phyloP scores from a whole-genome alignment of 192 early-diverging fungal species.

The Coemansia interrupta region DNA sequence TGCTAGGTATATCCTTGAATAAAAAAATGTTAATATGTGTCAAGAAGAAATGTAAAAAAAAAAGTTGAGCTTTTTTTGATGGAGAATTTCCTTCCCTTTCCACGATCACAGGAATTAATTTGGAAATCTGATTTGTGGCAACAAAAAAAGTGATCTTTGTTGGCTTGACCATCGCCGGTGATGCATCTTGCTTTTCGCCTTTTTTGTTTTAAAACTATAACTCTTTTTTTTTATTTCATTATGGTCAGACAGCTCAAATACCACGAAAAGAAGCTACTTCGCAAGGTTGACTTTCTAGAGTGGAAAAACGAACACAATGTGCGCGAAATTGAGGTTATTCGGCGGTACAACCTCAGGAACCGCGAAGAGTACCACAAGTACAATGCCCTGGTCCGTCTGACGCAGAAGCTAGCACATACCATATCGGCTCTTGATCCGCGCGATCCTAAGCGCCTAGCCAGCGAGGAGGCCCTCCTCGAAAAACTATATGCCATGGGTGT shows the following conservation, averaged over 20 bases:
- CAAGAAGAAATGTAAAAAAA: neutral
- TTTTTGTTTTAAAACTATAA: neutral
- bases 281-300: slow-evolving; percentile 90
- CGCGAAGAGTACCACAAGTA: slow-evolving; percentile 80
- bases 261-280: slow-evolving; percentile 93
- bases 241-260: slow-evolving; percentile 76
- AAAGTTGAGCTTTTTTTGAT: neutral
- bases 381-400: slow-evolving; percentile 74
- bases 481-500: slow-evolving; percentile 86
- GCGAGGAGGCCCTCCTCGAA: slow-evolving; percentile 75
- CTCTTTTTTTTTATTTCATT: slow-evolving; percentile 1
- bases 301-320: slow-evolving; percentile 86
- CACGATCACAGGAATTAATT: neutral
- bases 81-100: neutral
- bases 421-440: slow-evolving; percentile 81
- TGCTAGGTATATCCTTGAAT: neutral
- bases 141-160: neutral
- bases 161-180: neutral
- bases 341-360: slow-evolving; percentile 82
- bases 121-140: neutral
- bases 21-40: slow-evolving; percentile 4
- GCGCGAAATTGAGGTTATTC: slow-evolving; percentile 81
- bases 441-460: slow-evolving; percentile 72
- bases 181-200: neutral
- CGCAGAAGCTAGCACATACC: slow-evolving; percentile 77